Conservation (phyloP, 345 rosid genomes). For the Lumnitzera racemosa region DNA sequence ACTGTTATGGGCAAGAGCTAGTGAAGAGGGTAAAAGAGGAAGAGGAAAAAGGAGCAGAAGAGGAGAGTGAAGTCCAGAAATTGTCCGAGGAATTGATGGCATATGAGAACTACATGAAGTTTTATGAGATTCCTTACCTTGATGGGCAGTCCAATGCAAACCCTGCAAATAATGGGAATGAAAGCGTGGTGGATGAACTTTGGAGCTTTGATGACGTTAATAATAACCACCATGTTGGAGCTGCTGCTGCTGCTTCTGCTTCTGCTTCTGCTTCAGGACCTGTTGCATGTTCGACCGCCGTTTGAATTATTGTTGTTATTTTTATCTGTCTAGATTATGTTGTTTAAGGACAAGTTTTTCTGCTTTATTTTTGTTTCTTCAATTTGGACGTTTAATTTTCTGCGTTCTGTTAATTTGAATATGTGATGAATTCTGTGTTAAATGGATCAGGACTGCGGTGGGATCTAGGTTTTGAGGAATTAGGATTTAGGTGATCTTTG, state of each 20-base stretch:
- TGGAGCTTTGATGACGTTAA: slow-evolving; percentile 55
- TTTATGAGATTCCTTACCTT: slow-evolving; percentile 64
- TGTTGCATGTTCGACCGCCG: neutral
- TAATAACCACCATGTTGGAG: neutral
- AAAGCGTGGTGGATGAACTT: slow-evolving; percentile 44
- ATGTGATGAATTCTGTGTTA: no score
- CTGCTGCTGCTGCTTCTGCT: slow-evolving; percentile 5
- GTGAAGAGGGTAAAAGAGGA: slow-evolving; percentile 3
- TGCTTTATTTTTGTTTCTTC: no score
- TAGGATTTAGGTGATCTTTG: no score
- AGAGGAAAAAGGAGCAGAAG: slow-evolving; percentile 23
- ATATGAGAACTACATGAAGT: slow-evolving; percentile 65
- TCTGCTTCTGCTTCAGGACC: neutral
- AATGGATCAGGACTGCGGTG: no score
- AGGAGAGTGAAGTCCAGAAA: slow-evolving; percentile 34
- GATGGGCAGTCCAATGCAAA: slow-evolving; percentile 45
- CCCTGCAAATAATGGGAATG: slow-evolving; percentile 24
- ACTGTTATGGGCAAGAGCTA: no score
- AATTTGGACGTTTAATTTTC: no score
- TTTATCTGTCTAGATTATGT: no score
- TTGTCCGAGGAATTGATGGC: slow-evolving; percentile 70
- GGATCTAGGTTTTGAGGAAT: no score
- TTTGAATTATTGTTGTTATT: no score
- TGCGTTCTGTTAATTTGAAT: no score
- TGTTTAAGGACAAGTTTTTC: no score